Evolutionary conservation across 768 basidiomycete species (phyloP).

Genomic region (Pleurotus salmoneostramineus): DNA sequence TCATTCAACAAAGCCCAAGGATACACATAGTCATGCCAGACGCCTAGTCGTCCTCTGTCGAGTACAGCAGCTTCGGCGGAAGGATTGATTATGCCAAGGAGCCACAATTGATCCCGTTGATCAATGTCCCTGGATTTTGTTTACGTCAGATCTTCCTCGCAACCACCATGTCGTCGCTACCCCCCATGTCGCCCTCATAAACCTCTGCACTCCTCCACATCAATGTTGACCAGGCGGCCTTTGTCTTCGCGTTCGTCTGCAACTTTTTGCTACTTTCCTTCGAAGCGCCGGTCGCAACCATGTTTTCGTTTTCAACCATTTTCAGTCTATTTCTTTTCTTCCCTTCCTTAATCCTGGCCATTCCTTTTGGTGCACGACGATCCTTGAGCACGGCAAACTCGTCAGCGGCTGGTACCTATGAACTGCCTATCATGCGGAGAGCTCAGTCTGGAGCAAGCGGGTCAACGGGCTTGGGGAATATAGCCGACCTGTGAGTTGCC

Average conservation of each 20-base stretch:
- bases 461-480: neutral
- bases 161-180: too few relatives aligned
- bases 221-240: neutral
- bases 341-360: neutral
- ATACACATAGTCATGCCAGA: neutral
- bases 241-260: neutral
- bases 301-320: neutral
- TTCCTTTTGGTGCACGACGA: neutral
- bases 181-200: neutral
- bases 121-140: neutral
- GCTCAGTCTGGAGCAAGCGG: neutral
- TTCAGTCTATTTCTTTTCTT: neutral
- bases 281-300: slow-evolving; percentile 4
- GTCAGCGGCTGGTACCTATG: neutral
- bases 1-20: neutral
- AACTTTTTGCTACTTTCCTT: neutral
- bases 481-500: slow-evolving; percentile 2
- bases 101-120: neutral
- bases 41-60: too few relatives aligned
- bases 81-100: neutral
- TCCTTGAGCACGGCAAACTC: neutral
- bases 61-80: neutral
- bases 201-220: neutral
- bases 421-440: neutral
- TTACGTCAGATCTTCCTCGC: neutral